Evolutionary conservation across 2,329 filamentous ascomycete genomes (phyloP), one percentile per base, ranked within the genome.

Genomic region (Venturia pyrina): DNA sequence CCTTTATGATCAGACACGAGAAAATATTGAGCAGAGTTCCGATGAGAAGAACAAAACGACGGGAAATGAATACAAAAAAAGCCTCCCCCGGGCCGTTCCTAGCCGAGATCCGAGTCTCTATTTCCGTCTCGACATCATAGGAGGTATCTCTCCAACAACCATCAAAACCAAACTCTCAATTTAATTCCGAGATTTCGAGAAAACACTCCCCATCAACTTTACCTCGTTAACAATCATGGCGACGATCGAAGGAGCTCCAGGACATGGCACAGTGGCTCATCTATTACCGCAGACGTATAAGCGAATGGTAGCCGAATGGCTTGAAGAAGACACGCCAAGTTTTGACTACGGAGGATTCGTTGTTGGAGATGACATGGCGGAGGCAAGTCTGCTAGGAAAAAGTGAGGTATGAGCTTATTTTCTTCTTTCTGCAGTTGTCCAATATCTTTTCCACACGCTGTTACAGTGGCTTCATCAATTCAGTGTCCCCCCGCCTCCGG

Each of bases 281-380:
- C 85, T 98, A 69, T 87, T 98, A 56, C 93, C 93, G 0, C 85
- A 87, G 28, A 89, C 87, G 69, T 97, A 91, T 86, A 96, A 93
- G 76, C 83, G 87, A 62, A 85, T 88, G 70, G 86, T 97, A 69
- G 85, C 88, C 32, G 79, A 85, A 72, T 99, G 95, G 95, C 88
- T 97, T 17, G 90, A 92, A 73, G 95, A 99, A 79, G 95, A 99
- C 79, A 96, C 92, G 3, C 95, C 95, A 5, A 95, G 91, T 64
- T 93, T 96, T 78, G 95, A 99, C 82, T 97, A 96, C 76, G 95
- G 91, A 72, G 95, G 95, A 68, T 99, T 96, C 77, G 95, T 99
- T 7, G 95, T 99, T 32, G 95, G 95, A 69, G 85, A 89, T 48
- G 79, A 78, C 19, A 73, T 78, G 11, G 78, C 78, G 0, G 79